Evolutionary conservation across 1,284 basidiomycete species (phyloP).

Genomic region (Coniophora puteana): DNA sequence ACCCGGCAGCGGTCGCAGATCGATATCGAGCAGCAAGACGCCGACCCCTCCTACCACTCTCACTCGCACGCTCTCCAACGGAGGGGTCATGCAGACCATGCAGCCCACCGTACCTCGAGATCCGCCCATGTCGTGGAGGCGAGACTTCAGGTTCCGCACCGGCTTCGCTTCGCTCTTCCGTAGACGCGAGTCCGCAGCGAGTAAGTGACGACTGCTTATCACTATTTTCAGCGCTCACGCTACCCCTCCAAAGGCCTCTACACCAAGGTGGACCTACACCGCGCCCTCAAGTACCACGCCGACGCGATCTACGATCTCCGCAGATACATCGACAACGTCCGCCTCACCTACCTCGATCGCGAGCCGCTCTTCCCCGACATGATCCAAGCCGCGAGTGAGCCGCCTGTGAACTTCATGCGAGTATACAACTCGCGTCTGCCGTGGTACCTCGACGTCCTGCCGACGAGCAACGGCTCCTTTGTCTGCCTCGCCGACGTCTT

Average conservation of each 20-base stretch:
- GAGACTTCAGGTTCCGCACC: constrained; percentile 30
- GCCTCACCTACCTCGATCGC: constrained; percentile 39
- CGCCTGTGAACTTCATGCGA: constrained; percentile 41
- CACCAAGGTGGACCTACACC: too few relatives aligned
- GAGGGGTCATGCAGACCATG: constrained; percentile 4
- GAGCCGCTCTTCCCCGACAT: constrained; percentile 35
- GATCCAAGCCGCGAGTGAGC: constrained; percentile 41
- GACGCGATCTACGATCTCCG: constrained; percentile 34
- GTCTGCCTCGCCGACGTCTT: constrained; percentile 55
- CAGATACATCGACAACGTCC: constrained; percentile 24
- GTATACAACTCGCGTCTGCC: constrained; percentile 48
- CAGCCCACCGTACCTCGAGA: constrained; percentile 16
- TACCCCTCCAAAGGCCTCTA: constrained; percentile 25
- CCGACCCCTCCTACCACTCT: constrained; percentile 28
- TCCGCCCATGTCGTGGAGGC: constrained; percentile 24
- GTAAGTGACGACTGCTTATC: constrained; percentile 5
- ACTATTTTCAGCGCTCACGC: constrained; percentile 13
- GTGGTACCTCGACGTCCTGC: constrained; percentile 53
- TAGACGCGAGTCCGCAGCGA: too few relatives aligned
- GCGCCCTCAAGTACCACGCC: constrained; percentile 19
- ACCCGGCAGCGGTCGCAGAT: too few relatives aligned
- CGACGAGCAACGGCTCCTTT: constrained; percentile 41
- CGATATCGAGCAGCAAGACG: constrained; percentile 14
- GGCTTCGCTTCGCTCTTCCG: constrained; percentile 28
- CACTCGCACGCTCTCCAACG: constrained; percentile 12